Percentiles rank a stretch among this genome's conserved stretches.
Evolutionary conservation across 1,139 yeast species (phyloP).

Genomic region (Hanseniaspora gamundiae): DNA sequence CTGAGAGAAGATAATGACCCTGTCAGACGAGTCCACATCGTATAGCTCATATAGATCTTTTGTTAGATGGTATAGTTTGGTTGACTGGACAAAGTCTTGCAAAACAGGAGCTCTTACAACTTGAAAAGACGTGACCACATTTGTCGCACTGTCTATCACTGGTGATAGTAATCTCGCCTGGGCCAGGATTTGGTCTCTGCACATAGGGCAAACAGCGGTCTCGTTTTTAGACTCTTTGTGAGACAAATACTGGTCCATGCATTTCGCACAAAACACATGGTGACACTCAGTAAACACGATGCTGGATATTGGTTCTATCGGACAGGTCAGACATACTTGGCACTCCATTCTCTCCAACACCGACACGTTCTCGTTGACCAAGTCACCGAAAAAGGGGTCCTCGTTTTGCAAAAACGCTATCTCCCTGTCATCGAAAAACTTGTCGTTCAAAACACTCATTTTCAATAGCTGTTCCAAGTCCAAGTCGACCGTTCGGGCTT

Average conservation of each 20-base stretch:
- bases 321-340: slow-evolving; percentile 65
- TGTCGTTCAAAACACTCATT: slow-evolving; percentile 1
- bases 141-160: background rate
- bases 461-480: slow-evolving; percentile 6
- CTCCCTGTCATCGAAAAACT: background rate
- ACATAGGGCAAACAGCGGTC: slow-evolving; percentile 25
- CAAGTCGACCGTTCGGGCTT: background rate
- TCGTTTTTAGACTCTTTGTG: slow-evolving; percentile 9
- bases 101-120: background rate
- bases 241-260: slow-evolving; percentile 59
- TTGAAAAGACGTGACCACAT: background rate
- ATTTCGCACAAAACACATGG: slow-evolving; percentile 64
- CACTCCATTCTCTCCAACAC: slow-evolving; percentile 38
- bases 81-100: slow-evolving; percentile 32
- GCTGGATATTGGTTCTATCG: slow-evolving; percentile 41
- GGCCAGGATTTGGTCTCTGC: background rate
- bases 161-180: background rate
- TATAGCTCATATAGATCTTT: slow-evolving; percentile 82
- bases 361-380: slow-evolving; percentile 12
- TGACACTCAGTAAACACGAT: slow-evolving; percentile 67
- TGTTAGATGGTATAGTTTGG: slow-evolving; percentile 89
- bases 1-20: slow-evolving; percentile 92
- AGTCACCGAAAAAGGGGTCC: slow-evolving; percentile 3
- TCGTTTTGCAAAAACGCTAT: background rate
- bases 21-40: slow-evolving; percentile 77